phyloP scores from a whole-genome alignment of 2,329 filamentous ascomycete species.

The Setomelanomma holmii region DNA sequence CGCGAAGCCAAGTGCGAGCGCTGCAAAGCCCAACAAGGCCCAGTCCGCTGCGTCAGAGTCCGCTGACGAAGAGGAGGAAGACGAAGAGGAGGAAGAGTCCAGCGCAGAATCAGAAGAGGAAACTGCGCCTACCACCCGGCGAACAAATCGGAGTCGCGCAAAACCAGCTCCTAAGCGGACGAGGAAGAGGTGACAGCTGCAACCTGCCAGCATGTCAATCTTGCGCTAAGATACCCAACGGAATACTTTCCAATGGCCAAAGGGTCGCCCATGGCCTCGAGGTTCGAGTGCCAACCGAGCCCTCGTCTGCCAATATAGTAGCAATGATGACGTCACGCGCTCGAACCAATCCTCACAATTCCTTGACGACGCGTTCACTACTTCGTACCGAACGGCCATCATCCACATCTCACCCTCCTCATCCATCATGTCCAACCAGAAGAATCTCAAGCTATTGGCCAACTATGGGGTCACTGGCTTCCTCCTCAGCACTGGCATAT shows the following conservation, averaged over 20 bases:
- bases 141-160: slow-evolving; percentile 37
- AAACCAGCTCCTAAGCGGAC: slow-evolving; percentile 36
- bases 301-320: too few relatives aligned
- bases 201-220: not conserved
- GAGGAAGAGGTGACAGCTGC: slow-evolving; percentile 26
- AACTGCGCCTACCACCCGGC: slow-evolving; percentile 41
- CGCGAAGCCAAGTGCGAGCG: slow-evolving; percentile 27
- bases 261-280: too few relatives aligned
- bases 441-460: slow-evolving; percentile 15
- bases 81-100: slow-evolving; percentile 43
- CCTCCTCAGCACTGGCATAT: slow-evolving; percentile 15
- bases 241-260: not conserved
- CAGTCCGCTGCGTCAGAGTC: slow-evolving; percentile 42
- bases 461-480: slow-evolving; percentile 18
- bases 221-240: slow-evolving; percentile 9
- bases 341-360: too few relatives aligned
- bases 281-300: too few relatives aligned
- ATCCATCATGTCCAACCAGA: not conserved
- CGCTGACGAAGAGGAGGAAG: slow-evolving; percentile 49
- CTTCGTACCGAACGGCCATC: too few relatives aligned
- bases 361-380: too few relatives aligned
- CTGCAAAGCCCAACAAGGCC: slow-evolving; percentile 38
- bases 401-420: not conserved
- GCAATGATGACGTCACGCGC: not conserved
- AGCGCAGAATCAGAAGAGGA: slow-evolving; percentile 41